Base-by-base conservation (phyloP, 2,329 filamentous ascomycete species). In the Fusarium kyushuense region DNA sequence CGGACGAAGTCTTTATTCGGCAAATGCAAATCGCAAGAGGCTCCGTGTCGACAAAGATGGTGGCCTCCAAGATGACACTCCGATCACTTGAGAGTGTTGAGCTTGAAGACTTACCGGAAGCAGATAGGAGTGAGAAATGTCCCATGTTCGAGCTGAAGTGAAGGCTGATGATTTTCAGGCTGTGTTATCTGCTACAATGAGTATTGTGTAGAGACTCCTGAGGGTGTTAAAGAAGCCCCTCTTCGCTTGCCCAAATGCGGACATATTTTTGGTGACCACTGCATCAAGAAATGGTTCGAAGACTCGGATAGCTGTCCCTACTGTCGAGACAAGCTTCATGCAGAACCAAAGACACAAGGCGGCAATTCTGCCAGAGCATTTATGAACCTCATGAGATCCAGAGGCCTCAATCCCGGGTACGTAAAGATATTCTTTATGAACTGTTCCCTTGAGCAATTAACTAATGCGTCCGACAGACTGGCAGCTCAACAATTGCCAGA, bases 121-220 rank as follows among this genome's bases (percentile, higher is more conserved):
- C 72, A 40, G 84, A 87, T 63, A 79, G 78, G 71, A 83, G 85
- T 87, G 76, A 76, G 83, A 48, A 33, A 16, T 60, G 55, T 14
- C 21, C 40, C 9, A 27, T 10, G 3, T 38, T 14, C 13, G 29
- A 17, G 41, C 14, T 11, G 17, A 14, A 16, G 17, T 25, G 47
- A 29, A 45, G 43, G 23, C 66, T 74, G 25, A 75, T 48, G 11
- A 42, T 19, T 29, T 41, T 2, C 66, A 90, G 87, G 77, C 16
- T 90, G 88, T 72, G 82, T 86, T 21, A 90, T 90, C 60, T 90
- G 88, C 77, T 90, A 90, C 72, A 89, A 89, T 65, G 86, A 89
- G 11, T 89, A 85, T 69, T 86, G 86, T 33, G 79, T 83, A 16
- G 75, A 79, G 58, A 87, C 84, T 29, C 87, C 87, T 0, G 88